Conservation (phyloP, 2,329 filamentous ascomycete species). For the Macroventuria anomochaeta region DNA sequence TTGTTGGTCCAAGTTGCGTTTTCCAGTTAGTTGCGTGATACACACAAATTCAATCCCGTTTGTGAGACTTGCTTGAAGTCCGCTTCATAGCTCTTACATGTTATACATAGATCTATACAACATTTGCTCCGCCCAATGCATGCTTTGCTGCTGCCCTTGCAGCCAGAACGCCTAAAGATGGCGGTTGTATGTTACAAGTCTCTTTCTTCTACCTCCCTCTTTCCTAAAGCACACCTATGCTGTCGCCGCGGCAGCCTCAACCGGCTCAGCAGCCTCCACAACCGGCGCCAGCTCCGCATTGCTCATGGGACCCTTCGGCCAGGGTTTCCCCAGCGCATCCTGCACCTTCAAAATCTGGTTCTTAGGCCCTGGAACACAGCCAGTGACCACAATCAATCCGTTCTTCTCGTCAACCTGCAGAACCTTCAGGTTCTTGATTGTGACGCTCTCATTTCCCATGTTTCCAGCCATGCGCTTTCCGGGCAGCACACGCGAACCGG, state of each 20-base stretch:
- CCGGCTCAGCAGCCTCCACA: constrained; percentile 16
- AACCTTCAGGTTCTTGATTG: constrained; percentile 88
- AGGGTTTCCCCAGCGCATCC: constrained; percentile 88
- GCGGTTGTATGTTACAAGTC: constrained; percentile 6
- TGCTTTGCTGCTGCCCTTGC: neutral
- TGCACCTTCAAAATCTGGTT: constrained; percentile 83
- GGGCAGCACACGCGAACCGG: constrained; percentile 88
- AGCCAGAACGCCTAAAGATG: neutral
- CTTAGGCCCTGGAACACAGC: constrained; percentile 84
- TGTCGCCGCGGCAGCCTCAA: constrained; percentile 18
- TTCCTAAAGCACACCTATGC: neutral
- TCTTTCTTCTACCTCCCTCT: neutral
- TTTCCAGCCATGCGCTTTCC: constrained; percentile 98
- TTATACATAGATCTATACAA: constrained; percentile 18
- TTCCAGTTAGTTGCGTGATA: too few relatives aligned
- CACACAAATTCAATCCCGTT: too few relatives aligned
- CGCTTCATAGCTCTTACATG: constrained; percentile 9
- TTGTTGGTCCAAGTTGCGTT: too few relatives aligned
- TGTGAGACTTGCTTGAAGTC: neutral
- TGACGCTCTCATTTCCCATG: constrained; percentile 90
- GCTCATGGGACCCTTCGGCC: constrained; percentile 61
- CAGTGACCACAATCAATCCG: constrained; percentile 87
- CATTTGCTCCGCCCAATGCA: constrained; percentile 4
- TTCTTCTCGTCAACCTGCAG: constrained; percentile 86
- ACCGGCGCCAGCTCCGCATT: constrained; percentile 28